Evolutionary conservation across 805 yeast genomes (phyloP), one percentile per base, ranked within the genome.

Genomic region (Blastobotrys terrestris): DNA sequence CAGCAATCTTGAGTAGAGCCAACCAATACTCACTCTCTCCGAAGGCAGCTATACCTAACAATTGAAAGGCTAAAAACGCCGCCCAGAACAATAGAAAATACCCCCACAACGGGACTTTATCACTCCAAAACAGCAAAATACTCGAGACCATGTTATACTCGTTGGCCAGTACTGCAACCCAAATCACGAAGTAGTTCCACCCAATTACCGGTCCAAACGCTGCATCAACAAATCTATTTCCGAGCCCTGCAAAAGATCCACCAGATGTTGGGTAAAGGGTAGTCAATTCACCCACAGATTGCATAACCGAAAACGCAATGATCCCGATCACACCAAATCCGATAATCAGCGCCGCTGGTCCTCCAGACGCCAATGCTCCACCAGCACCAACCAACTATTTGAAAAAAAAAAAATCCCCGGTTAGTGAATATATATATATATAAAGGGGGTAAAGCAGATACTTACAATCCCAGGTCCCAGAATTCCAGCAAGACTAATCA

Each of bases 401-500:
- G n/a, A n/a, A n/a, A n/a, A n/a, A n/a, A n/a, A n/a, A n/a, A n/a
- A n/a, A n/a, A n/a, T n/a, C n/a, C n/a, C n/a, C n/a, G n/a, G n/a
- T n/a, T n/a, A n/a, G n/a, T n/a, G n/a, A n/a, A n/a, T n/a, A n/a
- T n/a, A n/a, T n/a, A n/a, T n/a, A n/a, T n/a, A n/a, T n/a, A n/a
- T n/a, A n/a, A n/a, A n/a, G n/a, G n/a, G n/a, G n/a, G n/a, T n/a
- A n/a, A n/a, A n/a, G n/a, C n/a, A n/a, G n/a, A n/a, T n/a, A n/a
- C n/a, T n/a, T n/a, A 39, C 14, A 16, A 39, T 39, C 63, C 94
- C 95, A 6, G 92, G 84, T 60, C 95, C 96, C 59, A 87, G 86
- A 55, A 85, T 78, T 44, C 92, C 91, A 59, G 92, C 94, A 56
- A 87, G 74, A 49, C 94, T 90, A 69, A 87, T 87, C 88, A 85